Conservation (phyloP, 108 stramenopile genomes). For the Cyclostephanos invisitatus region DNA sequence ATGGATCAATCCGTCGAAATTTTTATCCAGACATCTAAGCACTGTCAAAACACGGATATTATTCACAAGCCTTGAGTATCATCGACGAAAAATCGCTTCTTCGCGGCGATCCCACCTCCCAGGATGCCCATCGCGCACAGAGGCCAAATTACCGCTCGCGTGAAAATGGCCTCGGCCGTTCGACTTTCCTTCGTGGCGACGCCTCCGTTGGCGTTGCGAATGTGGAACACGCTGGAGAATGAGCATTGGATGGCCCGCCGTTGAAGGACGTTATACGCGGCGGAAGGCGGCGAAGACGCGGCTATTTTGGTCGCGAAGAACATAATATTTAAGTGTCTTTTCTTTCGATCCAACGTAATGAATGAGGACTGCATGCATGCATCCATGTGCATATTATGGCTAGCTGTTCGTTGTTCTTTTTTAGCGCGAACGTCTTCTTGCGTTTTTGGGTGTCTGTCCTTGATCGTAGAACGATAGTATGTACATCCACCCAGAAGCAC, state of each 20-base stretch:
- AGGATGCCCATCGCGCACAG: slow-evolving; percentile 30
- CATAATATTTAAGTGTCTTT: background rate
- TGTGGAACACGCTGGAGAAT: slow-evolving; percentile 36
- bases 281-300: slow-evolving; percentile 21
- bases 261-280: slow-evolving; percentile 23
- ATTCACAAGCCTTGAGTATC: background rate
- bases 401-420: too few species aligned
- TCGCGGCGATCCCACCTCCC: slow-evolving; percentile 10
- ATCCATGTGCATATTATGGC: too few species aligned
- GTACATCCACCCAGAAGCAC: too few species aligned
- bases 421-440: too few species aligned
- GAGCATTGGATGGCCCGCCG: slow-evolving; percentile 39
- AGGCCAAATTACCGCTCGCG: slow-evolving; percentile 30
- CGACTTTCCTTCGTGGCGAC: slow-evolving; percentile 13
- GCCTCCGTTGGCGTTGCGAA: slow-evolving; percentile 25
- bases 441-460: too few species aligned
- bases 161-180: slow-evolving; percentile 31
- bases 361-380: too few species aligned
- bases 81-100: slow-evolving; percentile 17
- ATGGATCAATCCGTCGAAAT: background rate
- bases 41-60: background rate
- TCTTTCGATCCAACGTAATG: background rate
- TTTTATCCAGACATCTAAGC: background rate
- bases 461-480: too few species aligned
- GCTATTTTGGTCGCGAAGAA: slow-evolving; percentile 13